phyloP scores from a whole-genome alignment of 2,329 filamentous ascomycete species.

The Colletotrichum sp. region DNA sequence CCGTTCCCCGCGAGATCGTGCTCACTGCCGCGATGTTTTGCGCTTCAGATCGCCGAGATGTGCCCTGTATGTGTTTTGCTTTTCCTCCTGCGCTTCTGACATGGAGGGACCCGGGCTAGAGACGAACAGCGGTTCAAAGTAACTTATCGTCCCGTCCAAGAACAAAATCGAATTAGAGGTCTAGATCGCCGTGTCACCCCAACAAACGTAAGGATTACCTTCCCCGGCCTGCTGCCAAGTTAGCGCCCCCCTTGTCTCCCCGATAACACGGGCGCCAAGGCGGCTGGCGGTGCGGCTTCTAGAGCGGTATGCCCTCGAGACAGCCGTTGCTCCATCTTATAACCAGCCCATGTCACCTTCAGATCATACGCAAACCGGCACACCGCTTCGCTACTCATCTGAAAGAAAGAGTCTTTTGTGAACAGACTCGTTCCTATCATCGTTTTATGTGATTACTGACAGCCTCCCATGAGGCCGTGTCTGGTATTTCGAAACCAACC shows the following conservation, averaged over 20 bases:
- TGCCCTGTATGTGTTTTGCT: not conserved
- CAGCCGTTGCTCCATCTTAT: conserved; percentile 5
- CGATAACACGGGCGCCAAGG: conserved; percentile 16
- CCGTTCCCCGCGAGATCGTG: not conserved
- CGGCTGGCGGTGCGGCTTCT: conserved; percentile 23
- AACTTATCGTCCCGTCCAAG: not conserved
- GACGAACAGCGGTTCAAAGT: not conserved
- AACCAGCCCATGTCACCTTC: not conserved
- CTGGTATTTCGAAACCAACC: not conserved
- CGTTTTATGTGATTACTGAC: not conserved
- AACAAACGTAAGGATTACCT: not conserved
- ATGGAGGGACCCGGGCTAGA: not conserved
- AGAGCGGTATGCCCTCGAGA: not conserved
- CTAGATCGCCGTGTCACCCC: not conserved
- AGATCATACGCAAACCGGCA: not conserved
- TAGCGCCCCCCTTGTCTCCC: not conserved
- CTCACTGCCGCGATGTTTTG: not conserved
- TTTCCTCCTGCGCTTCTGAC: not conserved
- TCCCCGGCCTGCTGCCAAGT: not conserved
- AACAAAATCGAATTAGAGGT: not conserved
- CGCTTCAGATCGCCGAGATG: not conserved
- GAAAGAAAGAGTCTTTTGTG: not conserved
- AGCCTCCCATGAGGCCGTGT: not conserved
- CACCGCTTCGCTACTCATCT: not conserved
- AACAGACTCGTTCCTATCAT: not conserved